Conservation (phyloP, 2,329 filamentous ascomycete species). For the Claviceps cyperi region DNA sequence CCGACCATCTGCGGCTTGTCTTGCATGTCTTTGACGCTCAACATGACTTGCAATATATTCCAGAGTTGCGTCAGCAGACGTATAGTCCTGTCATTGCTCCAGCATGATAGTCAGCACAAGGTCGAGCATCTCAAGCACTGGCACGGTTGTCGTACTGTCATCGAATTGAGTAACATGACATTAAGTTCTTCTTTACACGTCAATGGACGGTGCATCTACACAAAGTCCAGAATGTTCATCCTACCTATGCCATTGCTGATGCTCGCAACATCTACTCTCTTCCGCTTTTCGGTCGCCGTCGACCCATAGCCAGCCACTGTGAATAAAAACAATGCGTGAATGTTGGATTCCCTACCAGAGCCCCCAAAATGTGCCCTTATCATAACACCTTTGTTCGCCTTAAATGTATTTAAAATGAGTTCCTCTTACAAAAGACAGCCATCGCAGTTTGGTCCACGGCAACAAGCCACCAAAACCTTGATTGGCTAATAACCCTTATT, state of each 20-base stretch:
- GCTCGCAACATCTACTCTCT: background rate
- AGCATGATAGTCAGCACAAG: background rate
- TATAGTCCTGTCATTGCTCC: too few species aligned
- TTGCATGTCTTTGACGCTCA: too few species aligned
- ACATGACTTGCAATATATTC: too few species aligned
- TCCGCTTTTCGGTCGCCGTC: background rate
- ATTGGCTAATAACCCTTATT: conserved; percentile 17
- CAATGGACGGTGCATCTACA: background rate
- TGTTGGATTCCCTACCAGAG: background rate
- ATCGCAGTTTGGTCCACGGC: too few species aligned
- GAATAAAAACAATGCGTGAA: background rate
- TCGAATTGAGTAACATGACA: background rate
- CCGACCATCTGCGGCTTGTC: too few species aligned
- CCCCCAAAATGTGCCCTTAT: background rate
- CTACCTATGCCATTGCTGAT: background rate
- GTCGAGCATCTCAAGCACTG: background rate
- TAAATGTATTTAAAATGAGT: background rate
- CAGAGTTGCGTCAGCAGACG: too few species aligned
- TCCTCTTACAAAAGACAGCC: background rate
- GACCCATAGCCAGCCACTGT: background rate
- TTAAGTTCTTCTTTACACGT: background rate
- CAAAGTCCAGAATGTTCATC: background rate
- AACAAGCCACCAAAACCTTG: too few species aligned
- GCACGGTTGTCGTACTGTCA: background rate
- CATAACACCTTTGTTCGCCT: conserved; percentile 1